phyloP scores from a whole-genome alignment of 1,284 basidiomycete genomes.

The Apiotrichum domesticum region DNA sequence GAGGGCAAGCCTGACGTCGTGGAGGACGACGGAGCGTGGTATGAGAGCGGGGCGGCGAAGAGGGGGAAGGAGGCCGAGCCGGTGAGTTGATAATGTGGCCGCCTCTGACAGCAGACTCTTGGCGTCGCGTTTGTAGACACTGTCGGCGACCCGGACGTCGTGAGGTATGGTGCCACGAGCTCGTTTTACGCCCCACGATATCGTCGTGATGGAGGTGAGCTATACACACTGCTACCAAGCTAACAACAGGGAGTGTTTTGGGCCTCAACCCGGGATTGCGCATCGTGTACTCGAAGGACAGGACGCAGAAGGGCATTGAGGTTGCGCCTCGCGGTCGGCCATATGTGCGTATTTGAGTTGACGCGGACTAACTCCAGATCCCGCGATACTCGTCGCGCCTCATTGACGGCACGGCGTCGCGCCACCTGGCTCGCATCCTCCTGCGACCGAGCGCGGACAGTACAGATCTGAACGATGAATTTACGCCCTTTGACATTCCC shows the following conservation, averaged over 20 bases:
- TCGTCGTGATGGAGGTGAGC: conserved; percentile 21
- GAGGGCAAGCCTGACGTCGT: background rate
- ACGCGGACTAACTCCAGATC: conserved; percentile 4
- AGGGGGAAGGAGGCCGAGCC: too few relatives aligned
- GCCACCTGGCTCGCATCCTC: conserved; percentile 9
- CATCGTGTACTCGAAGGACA: conserved; percentile 22
- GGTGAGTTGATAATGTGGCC: too few relatives aligned
- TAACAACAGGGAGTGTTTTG: conserved; percentile 19
- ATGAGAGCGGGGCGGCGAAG: conserved; percentile 13
- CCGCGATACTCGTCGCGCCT: conserved; percentile 14
- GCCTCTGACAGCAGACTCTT: too few relatives aligned
- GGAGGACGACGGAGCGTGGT: conserved; percentile 29
- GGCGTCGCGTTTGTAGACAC: conserved; percentile 26
- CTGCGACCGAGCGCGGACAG: conserved; percentile 2
- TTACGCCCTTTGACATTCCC: conserved; percentile 4
- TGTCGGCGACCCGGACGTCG: conserved; percentile 28
- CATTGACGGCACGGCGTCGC: conserved; percentile 7
- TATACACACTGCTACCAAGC: background rate
- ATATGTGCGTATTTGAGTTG: conserved; percentile 18
- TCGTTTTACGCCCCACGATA: conserved; percentile 27
- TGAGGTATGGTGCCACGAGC: conserved; percentile 20
- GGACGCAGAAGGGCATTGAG: conserved; percentile 30
- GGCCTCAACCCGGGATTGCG: conserved; percentile 25
- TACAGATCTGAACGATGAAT: conserved; percentile 2
- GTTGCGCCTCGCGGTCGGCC: conserved; percentile 28